A percentile compares a stretch with the other conserved stretches of the same genome.
Conservation (phyloP, 2,329 filamentous ascomycete genomes). For the Truncatella angustata region DNA sequence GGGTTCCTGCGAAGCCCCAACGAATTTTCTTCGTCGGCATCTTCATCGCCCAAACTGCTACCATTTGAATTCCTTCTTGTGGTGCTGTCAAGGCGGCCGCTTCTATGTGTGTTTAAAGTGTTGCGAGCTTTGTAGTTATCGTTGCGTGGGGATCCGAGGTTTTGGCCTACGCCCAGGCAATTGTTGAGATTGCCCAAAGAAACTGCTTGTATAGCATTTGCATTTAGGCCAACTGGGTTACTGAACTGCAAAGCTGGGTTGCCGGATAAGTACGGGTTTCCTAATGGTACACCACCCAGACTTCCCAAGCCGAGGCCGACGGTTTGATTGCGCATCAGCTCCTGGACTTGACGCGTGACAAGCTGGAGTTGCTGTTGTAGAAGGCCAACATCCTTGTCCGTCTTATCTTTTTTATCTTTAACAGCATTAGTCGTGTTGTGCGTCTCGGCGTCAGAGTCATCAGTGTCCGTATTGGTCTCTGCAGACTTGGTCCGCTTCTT, state of each 20-base stretch:
- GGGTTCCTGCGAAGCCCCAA: background rate
- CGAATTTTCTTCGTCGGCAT: too few species aligned
- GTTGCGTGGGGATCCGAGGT: background rate
- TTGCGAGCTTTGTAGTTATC: too few species aligned
- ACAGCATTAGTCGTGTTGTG: background rate
- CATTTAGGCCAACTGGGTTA: background rate
- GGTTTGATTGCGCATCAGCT: constrained; percentile 15
- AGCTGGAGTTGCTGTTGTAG: constrained; percentile 19
- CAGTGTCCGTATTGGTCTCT: constrained; percentile 16
- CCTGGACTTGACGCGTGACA: constrained; percentile 25
- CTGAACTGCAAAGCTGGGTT: background rate
- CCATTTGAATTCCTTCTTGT: too few species aligned
- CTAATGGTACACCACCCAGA: background rate
- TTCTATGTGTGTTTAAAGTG: too few species aligned
- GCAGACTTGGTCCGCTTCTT: constrained; percentile 16
- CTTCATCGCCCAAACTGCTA: background rate
- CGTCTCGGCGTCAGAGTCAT: background rate
- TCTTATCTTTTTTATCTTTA: constrained; percentile 3
- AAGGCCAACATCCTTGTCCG: constrained; percentile 5
- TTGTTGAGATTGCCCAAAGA: background rate
- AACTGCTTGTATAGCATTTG: background rate
- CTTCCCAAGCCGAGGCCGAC: background rate
- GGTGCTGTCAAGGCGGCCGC: too few species aligned
- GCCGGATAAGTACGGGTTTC: background rate
- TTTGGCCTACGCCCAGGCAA: background rate